Evolutionary conservation across 192 early-diverging fungal species (phyloP), one percentile per base, ranked within the genome.

Genomic region (Rhizoclosmatium sp.): DNA sequence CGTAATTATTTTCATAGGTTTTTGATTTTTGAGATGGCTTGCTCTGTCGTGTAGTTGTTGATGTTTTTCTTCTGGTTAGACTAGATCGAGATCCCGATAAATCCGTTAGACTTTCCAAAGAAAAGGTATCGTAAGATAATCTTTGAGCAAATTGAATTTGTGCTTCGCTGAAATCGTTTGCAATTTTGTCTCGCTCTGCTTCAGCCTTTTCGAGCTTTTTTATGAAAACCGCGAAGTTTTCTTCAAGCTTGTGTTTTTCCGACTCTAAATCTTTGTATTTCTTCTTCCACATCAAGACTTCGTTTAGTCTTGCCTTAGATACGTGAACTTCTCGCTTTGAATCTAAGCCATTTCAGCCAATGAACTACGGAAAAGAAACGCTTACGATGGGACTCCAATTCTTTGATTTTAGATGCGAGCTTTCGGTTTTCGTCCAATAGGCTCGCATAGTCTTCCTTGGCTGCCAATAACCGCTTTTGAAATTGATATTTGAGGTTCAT

Each of bases 211-310:
- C 79, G 9, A 80, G 65, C 47, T 80, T 69, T 45, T 74, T 65
- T 45, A 69, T 21, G 23, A 75, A 67, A 3, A 68, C 62, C 14
- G 72, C 71, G 44, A 80, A 69, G 23, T 69, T 80, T 46, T 80
- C 79, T 59, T 80, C 79, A 3, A 80, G 12, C 47, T 80, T 80
- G 45, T 65, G 60, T 54, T 80, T 80, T 59, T 80, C 79, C 19
- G 66, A 4, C 66, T 80, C 79, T 3, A 80, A 21, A n/a, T 80
- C 79, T 45, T 74, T 65, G 42, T 46, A 75, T 47, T 75, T 74
- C 59, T 80, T 80, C 51, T 80, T 80, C 79, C 79, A 80, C 16
- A 75, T 31, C 4, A 80, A 49, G 3, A 80, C 69, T 61, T 80
- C 79, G 42, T 80, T 80, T 14, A 80, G 21, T 56, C 72, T 59